A percentile compares a stretch with the other conserved stretches of the same genome.
Conservation (phyloP, 345 rosid species). For the Rhodamnia rubescens region DNA sequence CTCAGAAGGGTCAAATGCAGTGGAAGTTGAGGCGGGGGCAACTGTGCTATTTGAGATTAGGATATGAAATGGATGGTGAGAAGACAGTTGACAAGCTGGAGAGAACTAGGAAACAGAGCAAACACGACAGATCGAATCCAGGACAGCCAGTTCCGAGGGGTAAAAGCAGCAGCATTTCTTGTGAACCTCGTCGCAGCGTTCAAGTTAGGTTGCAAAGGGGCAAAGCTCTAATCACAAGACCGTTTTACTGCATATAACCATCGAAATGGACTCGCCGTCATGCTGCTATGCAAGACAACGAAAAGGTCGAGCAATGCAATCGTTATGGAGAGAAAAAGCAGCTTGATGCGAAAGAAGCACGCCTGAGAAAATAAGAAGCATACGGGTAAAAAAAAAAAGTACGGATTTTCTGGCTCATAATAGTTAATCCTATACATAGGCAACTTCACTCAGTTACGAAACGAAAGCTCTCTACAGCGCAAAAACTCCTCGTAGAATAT, state of each 20-base stretch:
- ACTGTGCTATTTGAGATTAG: neutral
- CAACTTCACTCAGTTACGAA: neutral
- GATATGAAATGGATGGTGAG: neutral
- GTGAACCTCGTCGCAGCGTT: too few species aligned
- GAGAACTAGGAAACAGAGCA: neutral
- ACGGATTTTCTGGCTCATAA: neutral
- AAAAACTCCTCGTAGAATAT: neutral
- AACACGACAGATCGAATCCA: neutral
- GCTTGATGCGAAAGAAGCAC: neutral
- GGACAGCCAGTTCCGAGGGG: neutral
- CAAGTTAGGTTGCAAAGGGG: neutral
- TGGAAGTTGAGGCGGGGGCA: neutral
- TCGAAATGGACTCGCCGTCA: neutral
- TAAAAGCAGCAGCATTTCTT: neutral
- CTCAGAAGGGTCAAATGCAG: neutral
- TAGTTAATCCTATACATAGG: neutral
- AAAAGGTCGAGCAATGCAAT: neutral
- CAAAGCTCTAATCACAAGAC: neutral
- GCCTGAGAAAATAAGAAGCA: neutral
- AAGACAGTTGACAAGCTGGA: neutral
- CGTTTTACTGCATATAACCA: neutral
- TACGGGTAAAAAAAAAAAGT: neutral
- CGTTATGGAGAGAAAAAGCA: neutral
- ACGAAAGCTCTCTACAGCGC: neutral
- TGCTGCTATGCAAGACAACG: neutral